Conservation (phyloP, 2,329 filamentous ascomycete species). For the Neonectria hederae region DNA sequence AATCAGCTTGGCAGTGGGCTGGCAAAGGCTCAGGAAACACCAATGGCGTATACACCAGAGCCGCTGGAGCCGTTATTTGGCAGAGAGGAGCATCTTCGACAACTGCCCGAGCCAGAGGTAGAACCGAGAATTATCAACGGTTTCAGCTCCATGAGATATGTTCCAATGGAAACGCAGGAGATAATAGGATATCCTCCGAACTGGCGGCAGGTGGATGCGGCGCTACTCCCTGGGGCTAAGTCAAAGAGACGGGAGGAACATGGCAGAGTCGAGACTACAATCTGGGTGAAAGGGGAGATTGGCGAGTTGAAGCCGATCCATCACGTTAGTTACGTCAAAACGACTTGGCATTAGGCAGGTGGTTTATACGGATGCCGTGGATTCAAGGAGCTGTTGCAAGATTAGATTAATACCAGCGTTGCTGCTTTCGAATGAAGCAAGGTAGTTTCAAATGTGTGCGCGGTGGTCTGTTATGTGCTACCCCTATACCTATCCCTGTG, state of each 20-base stretch:
- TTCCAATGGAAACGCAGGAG: not conserved
- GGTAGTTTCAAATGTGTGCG: not conserved
- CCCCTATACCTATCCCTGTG: not conserved
- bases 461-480: not conserved
- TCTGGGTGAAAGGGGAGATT: not conserved
- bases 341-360: not conserved
- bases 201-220: not conserved
- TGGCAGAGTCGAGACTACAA: not conserved
- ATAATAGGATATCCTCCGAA: not conserved
- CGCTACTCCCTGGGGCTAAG: too few species aligned
- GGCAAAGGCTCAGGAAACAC: conserved; percentile 6
- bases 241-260: not conserved
- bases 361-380: too few species aligned
- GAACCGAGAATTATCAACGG: not conserved
- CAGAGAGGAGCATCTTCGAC: not conserved
- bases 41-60: conserved; percentile 12
- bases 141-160: not conserved
- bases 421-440: not conserved
- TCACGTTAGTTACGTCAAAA: too few species aligned
- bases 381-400: not conserved
- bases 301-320: not conserved
- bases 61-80: conserved; percentile 35
- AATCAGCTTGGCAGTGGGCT: conserved; percentile 10
- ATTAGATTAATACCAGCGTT: not conserved
- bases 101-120: not conserved